These are phyloP conservation scores for Hirsutella rhossiliensis DNA, from an alignment of 2,329 filamentous ascomycete genomes.

Conservation along the genomic window DNA sequence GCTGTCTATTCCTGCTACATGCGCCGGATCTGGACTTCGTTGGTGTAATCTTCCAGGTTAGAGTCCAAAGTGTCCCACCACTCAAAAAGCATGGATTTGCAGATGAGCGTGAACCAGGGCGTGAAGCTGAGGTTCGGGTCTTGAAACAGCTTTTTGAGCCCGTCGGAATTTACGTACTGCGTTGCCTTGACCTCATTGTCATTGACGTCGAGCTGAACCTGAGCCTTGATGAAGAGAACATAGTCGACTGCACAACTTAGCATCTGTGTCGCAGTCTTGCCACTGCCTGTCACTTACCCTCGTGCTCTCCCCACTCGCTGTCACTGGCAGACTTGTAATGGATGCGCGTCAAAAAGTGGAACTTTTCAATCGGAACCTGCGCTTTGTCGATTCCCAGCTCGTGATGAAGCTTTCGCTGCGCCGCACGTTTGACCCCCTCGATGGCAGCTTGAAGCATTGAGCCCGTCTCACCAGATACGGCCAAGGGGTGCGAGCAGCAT, in stretches of 20 bases:
- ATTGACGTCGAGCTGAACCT: constrained; percentile 74
- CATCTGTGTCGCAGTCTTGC: not conserved
- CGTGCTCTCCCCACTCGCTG: constrained; percentile 97
- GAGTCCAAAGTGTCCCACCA: constrained; percentile 86
- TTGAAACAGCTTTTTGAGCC: constrained; percentile 75
- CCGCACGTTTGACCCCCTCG: constrained; percentile 79
- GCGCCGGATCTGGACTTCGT: constrained; percentile 77
- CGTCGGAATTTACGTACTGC: constrained; percentile 70
- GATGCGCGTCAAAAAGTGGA: constrained; percentile 89
- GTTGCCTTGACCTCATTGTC: constrained; percentile 82
- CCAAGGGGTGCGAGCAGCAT: constrained; percentile 94
- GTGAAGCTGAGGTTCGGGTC: constrained; percentile 78
- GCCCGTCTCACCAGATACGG: constrained; percentile 84
- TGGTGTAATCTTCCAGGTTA: constrained; percentile 72
- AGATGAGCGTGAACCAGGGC: constrained; percentile 99
- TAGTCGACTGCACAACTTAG: constrained; percentile 67
- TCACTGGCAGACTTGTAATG: constrained; percentile 98
- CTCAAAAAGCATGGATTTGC: constrained; percentile 92
- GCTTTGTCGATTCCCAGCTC: constrained; percentile 84
- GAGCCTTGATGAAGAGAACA: constrained; percentile 93
- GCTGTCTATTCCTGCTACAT: too few species aligned
- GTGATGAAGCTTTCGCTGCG: constrained; percentile 85
- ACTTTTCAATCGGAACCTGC: constrained; percentile 84
- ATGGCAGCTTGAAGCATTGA: constrained; percentile 68
- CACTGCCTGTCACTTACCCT: constrained; percentile 60